These are phyloP conservation scores for Excoecaria cochinchinensis DNA, from an alignment of 345 rosid genomes.

Conservation along the genomic window DNA sequence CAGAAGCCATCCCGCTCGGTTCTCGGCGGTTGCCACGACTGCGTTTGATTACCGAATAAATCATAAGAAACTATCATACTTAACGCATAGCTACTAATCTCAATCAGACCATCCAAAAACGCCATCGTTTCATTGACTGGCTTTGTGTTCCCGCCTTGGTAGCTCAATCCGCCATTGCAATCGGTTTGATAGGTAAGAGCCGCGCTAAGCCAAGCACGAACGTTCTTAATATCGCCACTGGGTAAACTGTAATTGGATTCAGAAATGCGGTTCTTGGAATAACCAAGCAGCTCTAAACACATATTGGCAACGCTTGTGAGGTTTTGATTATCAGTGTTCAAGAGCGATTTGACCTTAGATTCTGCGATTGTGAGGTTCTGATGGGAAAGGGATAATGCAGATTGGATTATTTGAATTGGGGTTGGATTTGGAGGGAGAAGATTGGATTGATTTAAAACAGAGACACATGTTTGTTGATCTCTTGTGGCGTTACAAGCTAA, in stretches of 20 bases:
- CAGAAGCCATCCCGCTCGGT: too few species aligned
- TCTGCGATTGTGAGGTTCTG: slow-evolving; percentile 51
- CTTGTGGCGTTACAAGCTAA: slow-evolving; percentile 69
- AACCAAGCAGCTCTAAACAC: slow-evolving; percentile 52
- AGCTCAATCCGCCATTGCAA: slow-evolving; percentile 64
- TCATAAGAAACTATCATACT: too few species aligned
- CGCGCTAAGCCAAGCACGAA: slow-evolving; percentile 76
- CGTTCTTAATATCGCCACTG: slow-evolving; percentile 56
- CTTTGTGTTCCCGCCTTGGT: slow-evolving; percentile 54
- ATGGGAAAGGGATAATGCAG: slow-evolving; percentile 58
- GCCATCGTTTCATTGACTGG: slow-evolving; percentile 25
- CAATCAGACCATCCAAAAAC: too few species aligned
- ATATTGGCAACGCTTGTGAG: slow-evolving; percentile 54
- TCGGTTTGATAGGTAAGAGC: slow-evolving; percentile 70
- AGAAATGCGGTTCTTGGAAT: slow-evolving; percentile 53
- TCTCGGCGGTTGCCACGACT: too few species aligned
- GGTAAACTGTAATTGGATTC: slow-evolving; percentile 36
- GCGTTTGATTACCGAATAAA: too few species aligned
- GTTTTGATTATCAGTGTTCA: slow-evolving; percentile 47
- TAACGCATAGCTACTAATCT: too few species aligned
- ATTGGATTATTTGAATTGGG: slow-evolving; percentile 54
- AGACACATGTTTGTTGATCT: slow-evolving; percentile 42
- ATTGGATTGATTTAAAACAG: slow-evolving; percentile 39
- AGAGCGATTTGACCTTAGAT: slow-evolving; percentile 51
- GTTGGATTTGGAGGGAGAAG: slow-evolving; percentile 36